Evolutionary conservation across 202 grass and related monocot genomes (phyloP).

Genomic region (Zoysia matrella): DNA sequence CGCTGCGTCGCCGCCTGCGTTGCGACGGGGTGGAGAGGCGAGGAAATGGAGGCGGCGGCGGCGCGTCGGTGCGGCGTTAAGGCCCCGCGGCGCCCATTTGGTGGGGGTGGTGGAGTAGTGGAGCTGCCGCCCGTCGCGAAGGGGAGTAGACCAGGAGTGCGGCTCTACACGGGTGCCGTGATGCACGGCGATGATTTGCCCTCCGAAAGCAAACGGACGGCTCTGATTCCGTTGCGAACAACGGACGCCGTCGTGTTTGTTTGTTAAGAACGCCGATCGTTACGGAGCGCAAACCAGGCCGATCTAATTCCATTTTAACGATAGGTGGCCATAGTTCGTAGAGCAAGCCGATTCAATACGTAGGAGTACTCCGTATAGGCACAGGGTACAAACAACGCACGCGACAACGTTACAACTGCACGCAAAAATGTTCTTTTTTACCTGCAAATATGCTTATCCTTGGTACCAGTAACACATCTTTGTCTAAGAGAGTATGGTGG

Average conservation of each 20-base stretch:
- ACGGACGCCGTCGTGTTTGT: background rate
- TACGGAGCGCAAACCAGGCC: background rate
- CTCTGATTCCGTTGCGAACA: background rate
- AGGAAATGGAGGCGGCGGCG: background rate
- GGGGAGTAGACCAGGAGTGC: background rate
- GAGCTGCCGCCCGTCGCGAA: background rate
- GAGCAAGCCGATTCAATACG: too few relatives aligned
- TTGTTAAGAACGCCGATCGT: background rate
- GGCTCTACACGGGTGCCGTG: background rate
- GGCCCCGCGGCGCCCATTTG: background rate
- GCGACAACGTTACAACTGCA: too few relatives aligned
- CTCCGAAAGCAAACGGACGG: background rate
- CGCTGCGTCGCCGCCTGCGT: too few relatives aligned
- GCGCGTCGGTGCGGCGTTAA: conserved; percentile 6
- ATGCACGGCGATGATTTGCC: background rate
- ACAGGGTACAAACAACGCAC: too few relatives aligned
- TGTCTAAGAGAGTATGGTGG: too few relatives aligned
- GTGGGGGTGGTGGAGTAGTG: background rate
- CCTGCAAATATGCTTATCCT: too few relatives aligned
- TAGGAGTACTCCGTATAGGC: too few relatives aligned
- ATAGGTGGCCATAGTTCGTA: too few relatives aligned
- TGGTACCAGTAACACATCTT: too few relatives aligned
- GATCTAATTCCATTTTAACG: too few relatives aligned
- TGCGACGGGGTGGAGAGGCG: too few relatives aligned
- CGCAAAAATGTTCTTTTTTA: too few relatives aligned